Base-by-base conservation (phyloP, 2,329 filamentous ascomycete species). In the Ceratocystiopsis sp. region DNA sequence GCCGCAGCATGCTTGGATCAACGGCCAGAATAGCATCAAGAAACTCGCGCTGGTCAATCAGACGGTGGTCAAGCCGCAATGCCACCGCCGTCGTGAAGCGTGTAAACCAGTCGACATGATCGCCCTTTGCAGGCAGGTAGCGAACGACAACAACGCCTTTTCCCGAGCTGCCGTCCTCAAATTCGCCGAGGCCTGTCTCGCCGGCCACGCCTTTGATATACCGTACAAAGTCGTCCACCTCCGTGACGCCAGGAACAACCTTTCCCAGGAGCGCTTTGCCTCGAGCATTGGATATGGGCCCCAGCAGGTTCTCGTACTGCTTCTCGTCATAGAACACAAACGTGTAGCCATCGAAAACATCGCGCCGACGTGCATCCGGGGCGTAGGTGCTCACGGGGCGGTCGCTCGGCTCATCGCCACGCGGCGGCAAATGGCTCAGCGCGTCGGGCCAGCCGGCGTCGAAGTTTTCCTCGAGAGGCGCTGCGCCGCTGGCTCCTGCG, bases 1-100 rank as follows among this genome's bases (percentile, higher is more conserved):
- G 73, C 45, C 83, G 77, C 17, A 96, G 65, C 37, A 73, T 69
- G 46, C 71, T 75, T 8, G 84, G 75, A 60, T 96, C 80, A 41
- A 80, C 81, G n/a, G 68, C 76, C 25, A 96, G 62, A 38, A 98
- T 91, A 1, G 83, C 83, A 57, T 94, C 85, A 2, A 98, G 68
- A 48, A 98, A 93, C 52, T 95, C 87, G 45, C 81, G 86, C 55
- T 95, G 86, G 51, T 89, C 78, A 42, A 95, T 79, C 3, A 86
- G 78, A 4, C 85, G 75, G 56, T 93, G 86, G 47, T 86, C 80
- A 13, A 93, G 69, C 38, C 75, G 67, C 17, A 79, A 57, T 2
- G 86, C 82, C 15, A 93, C 73, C 9, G 76, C 63, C 6, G 69
- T 78, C 50, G 79, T 71, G 51, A 93, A 78, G 2, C 75, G 63